Evolutionary conservation across 176 grass and related monocot genomes (phyloP), one percentile per base, ranked within the genome.

Genomic region (Phoenix dactylifera): DNA sequence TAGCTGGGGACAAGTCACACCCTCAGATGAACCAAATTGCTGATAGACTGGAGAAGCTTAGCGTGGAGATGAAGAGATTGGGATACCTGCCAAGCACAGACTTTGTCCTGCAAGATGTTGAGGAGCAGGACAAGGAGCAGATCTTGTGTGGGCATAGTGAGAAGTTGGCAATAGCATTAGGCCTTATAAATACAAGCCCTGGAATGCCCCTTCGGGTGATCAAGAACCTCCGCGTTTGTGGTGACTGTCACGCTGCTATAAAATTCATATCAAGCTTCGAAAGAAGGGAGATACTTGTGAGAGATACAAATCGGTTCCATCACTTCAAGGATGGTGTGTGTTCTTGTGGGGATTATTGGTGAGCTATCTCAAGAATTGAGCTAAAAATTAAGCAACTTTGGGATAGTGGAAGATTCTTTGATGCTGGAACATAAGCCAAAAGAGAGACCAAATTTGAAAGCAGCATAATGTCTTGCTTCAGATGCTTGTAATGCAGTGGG

Each of bases 51-150:
- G 82, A 86, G 51, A 79, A 91, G 61, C 68, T 91, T 64, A 59
- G 54, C 4, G 4, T 71, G 44, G 69, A 82, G 65, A 91, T 86
- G 83, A 83, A 55, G 62, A 86, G 62, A 51, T 53, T 86, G 32
- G 88, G 83, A 16, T 91, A 83, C 81, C 70, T 60, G 16, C 73
- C 82, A 15, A 83, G 83, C 58, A 86, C 68, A 16, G 70, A 86
- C 57, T 86, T 83, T 74, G 88, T 91, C 32, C 72, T 91, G 60
- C 83, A 91, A 63, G 88, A 91, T 29, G 83, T 91, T 22, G 83
- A 91, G 66, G 88, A 91, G 32, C 83, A 86, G 80, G 88, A 91
- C 77, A 91, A 86, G 15, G 88, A 91, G 25, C 63, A 83, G n/a
- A 86, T 91, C 30, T 63, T 86, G 16, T 53, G 79, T 64, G 83